Base-by-base conservation (phyloP, 2,329 filamentous ascomycete species). In the Penicillium sp. region DNA sequence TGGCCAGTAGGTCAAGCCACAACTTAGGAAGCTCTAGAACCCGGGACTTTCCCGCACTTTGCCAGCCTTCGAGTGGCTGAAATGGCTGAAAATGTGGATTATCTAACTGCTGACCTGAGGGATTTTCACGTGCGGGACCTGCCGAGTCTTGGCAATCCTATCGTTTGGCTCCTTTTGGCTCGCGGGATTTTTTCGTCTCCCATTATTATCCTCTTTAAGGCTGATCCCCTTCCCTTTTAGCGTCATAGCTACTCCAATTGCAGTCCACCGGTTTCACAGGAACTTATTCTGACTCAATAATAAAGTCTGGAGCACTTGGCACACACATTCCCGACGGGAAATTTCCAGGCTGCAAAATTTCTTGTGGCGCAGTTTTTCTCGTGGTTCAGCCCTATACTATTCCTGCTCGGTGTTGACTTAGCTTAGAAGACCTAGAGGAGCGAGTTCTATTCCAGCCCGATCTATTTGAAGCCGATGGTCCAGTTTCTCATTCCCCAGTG, bases 361-460 rank as follows among this genome's bases (percentile, higher is more conserved):
- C 34, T 49, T 1, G 36, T 54, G 51, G 36, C 51, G 36, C 43
- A 48, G 25, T 19, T 11, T 7, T 31, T 41, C 33, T 47, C 27
- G n/a, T 40, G 39, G 33, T 40, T 53, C 51, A 54, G 51, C 51
- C 51, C 51, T 54, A 54, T 49, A 15, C 19, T 15, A 38, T 47
- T 15, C 29, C 21, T 29, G 31, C 34, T 33, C 27, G 27, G 44
- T n/a, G 13, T 46, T 46, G 11, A 34, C 21, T 16, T 38, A 38
- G 21, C 39, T 29, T 34, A 21, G 15, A 52, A 52, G 16, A 8
- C 19, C 15, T n/a, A 21, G 23, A 21, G 19, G 23, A 13, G 33
- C 33, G n/a, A 19, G 19, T 53, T 21, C 15, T 40, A 21, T 49
- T 33, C 21, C 40, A 49, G 34, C n/a, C n/a, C n/a, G 19, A 21